Percentiles rank a stretch among this genome's conserved stretches.
Conservation (phyloP, 1,284 basidiomycete species). For the Tilletia setariae region DNA sequence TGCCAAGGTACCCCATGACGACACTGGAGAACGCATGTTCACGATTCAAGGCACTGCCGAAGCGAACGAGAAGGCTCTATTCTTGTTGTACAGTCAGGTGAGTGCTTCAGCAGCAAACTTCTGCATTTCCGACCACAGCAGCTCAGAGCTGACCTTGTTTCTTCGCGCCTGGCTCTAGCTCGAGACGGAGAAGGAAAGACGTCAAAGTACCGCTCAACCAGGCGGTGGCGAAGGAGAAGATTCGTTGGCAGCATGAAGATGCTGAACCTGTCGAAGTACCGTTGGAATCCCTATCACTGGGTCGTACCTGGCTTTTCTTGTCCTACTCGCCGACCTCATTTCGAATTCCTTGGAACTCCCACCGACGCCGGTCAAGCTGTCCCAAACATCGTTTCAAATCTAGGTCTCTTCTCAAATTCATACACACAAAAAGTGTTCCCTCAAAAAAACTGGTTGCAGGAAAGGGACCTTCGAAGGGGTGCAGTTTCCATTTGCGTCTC, state of each 20-base stretch:
- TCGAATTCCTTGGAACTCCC: not conserved
- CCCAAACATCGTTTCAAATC: not conserved
- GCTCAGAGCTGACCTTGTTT: not conserved
- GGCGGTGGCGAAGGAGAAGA: constrained; percentile 23
- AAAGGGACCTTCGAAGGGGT: too few relatives aligned
- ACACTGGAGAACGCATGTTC: constrained; percentile 98
- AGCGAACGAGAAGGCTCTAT: constrained; percentile 65
- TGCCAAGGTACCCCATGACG: constrained; percentile 96
- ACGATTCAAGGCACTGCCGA: constrained; percentile 95
- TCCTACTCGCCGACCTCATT: not conserved
- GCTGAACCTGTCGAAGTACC: not conserved
- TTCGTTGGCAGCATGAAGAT: constrained; percentile 18
- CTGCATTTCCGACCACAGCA: not conserved
- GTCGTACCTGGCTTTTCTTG: not conserved
- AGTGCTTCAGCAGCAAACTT: not conserved
- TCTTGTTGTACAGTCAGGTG: constrained; percentile 86
- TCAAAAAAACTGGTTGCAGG: not conserved
- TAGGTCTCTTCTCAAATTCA: constrained; percentile 9
- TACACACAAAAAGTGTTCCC: not conserved
- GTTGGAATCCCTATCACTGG: not conserved
- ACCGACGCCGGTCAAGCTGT: not conserved
- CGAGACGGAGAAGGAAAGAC: constrained; percentile 48
- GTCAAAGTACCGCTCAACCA: constrained; percentile 30
- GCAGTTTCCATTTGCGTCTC: too few relatives aligned
- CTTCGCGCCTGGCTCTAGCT: constrained; percentile 24